Conservation (phyloP, 331 rosid species). For the Quercus lobata region DNA sequence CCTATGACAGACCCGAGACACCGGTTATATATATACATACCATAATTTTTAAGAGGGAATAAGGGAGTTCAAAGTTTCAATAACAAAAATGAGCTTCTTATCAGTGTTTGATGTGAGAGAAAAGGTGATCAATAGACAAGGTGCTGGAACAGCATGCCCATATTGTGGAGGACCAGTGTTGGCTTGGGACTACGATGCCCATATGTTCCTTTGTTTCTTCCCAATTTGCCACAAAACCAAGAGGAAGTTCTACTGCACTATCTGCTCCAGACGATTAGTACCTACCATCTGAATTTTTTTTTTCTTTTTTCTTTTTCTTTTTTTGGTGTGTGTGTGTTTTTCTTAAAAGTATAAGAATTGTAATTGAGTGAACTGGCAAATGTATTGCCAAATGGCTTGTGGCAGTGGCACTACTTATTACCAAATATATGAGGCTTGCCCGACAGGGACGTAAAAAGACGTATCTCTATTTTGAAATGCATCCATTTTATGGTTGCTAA, state of each 20-base stretch:
- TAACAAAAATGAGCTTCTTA: background rate
- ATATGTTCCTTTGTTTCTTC: constrained; percentile 18
- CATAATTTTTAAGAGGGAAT: too few relatives aligned
- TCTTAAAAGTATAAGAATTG: accelerated
- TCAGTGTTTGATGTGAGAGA: constrained; percentile 27
- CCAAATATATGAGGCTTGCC: too few relatives aligned
- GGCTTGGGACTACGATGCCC: constrained; percentile 21
- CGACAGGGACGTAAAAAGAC: too few relatives aligned
- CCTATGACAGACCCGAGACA: too few relatives aligned
- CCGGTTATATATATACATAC: too few relatives aligned
- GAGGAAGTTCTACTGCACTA: constrained; percentile 25
- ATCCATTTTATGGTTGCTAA: too few relatives aligned
- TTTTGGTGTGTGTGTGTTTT: too few relatives aligned
- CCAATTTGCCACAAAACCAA: constrained; percentile 27
- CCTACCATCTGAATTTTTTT: background rate
- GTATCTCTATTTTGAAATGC: too few relatives aligned
- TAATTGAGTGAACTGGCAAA: accelerated
- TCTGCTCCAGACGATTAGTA: constrained; percentile 27
- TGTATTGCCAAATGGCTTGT: too few relatives aligned
- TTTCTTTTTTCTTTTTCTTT: background rate
- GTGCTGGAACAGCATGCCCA: constrained; percentile 23
- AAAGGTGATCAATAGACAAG: constrained; percentile 1
- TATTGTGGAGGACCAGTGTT: constrained; percentile 36
- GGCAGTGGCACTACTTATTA: too few relatives aligned
- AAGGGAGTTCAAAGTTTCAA: too few relatives aligned